Evolutionary conservation across 352 stramenopile genomes (phyloP).

Genomic region (Phytophthora sansomeana): DNA sequence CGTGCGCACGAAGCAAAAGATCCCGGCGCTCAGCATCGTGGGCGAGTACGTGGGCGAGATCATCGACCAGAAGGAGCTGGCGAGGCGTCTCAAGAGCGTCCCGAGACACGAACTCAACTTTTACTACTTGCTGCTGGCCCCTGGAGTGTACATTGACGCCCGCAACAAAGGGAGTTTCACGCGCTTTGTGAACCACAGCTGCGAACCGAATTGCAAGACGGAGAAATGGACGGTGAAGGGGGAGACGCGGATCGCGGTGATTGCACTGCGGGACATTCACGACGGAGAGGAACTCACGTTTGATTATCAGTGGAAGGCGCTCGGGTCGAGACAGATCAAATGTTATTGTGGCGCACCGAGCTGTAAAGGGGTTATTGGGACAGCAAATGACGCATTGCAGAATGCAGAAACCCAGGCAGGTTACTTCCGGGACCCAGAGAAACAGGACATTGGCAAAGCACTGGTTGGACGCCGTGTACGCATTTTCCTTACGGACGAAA

Average conservation of each 20-base stretch:
- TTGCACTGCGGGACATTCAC: conserved; percentile 91
- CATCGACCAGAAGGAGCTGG: conserved; percentile 89
- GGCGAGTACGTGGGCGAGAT: conserved; percentile 94
- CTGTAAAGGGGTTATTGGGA: conserved; percentile 85
- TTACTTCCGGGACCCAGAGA: conserved; percentile 73
- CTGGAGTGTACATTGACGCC: conserved; percentile 90
- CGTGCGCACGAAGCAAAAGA: conserved; percentile 69
- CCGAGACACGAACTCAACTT: conserved; percentile 86
- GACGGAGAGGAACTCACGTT: conserved; percentile 94
- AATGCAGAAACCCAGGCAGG: conserved; percentile 49
- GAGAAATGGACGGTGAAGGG: conserved; percentile 95
- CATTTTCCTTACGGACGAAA: conserved; percentile 70
- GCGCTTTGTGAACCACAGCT: conserved; percentile 97
- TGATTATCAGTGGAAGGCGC: conserved; percentile 96
- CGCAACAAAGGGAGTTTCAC: conserved; percentile 93
- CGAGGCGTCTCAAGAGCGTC: conserved; percentile 59
- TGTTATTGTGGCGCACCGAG: conserved; percentile 72
- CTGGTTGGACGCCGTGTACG: conserved; percentile 71
- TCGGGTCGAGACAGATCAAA: conserved; percentile 83
- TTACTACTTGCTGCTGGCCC: conserved; percentile 85
- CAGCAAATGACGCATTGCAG: conserved; percentile 48
- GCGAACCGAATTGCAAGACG: conserved; percentile 95
- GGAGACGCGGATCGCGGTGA: conserved; percentile 94
- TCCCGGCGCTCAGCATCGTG: conserved; percentile 74
- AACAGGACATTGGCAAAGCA: conserved; percentile 49